Percentiles rank a stretch among this genome's conserved stretches.
Evolutionary conservation across 1,139 yeast species (phyloP).

Genomic region (Sugiyamaella paludigena): DNA sequence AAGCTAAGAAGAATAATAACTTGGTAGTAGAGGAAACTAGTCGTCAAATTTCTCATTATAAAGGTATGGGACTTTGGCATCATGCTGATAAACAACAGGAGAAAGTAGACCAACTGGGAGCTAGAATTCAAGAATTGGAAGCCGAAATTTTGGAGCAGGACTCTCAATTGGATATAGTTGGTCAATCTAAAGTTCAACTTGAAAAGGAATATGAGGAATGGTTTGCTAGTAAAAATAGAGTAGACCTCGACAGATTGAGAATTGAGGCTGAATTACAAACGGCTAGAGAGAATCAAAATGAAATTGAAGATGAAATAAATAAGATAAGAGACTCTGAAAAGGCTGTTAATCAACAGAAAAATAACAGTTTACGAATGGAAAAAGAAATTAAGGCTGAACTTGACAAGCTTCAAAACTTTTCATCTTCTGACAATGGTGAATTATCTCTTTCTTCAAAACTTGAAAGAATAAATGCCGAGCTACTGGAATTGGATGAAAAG

Average conservation of each 20-base stretch:
- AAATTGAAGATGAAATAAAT: not conserved
- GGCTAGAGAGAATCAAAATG: not conserved
- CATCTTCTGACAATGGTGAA: constrained; percentile 8
- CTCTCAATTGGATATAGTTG: not conserved
- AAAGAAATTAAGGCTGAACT: constrained; percentile 6
- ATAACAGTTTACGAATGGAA: not conserved
- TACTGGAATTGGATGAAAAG: constrained; percentile 6
- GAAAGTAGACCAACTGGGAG: constrained; percentile 15
- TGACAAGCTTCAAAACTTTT: not conserved
- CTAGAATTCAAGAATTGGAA: constrained; percentile 1
- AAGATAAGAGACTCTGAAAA: not conserved
- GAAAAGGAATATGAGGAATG: not conserved
- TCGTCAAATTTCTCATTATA: not conserved
- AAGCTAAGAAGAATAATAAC: constrained; percentile 1
- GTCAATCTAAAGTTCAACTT: not conserved
- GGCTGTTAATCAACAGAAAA: not conserved
- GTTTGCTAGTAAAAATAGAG: not conserved
- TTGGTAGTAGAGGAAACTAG: constrained; percentile 1
- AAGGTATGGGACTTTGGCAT: constrained; percentile 6
- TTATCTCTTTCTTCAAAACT: not conserved
- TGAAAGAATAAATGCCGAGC: not conserved
- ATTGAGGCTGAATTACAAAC: not conserved
- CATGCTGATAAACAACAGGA: constrained; percentile 5
- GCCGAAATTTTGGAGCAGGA: constrained; percentile 1
- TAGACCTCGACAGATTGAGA: constrained; percentile 2